Percentiles rank a stretch among this genome's conserved stretches.
Evolutionary conservation across 768 basidiomycete genomes (phyloP).

Genomic region (Termitomyces sp.): DNA sequence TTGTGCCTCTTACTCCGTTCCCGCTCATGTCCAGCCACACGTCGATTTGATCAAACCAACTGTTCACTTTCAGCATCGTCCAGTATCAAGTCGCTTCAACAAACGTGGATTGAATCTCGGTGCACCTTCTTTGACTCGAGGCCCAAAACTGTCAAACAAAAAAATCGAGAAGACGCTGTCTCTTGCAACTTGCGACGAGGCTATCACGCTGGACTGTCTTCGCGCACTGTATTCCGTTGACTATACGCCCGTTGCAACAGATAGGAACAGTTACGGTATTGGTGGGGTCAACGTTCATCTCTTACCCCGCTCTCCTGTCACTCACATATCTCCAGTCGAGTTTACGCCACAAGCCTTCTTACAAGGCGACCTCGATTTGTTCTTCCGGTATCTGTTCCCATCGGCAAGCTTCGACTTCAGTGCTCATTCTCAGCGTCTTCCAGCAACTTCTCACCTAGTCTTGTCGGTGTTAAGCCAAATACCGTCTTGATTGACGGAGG

Average conservation of each 20-base stretch:
- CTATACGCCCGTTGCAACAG: constrained; percentile 22
- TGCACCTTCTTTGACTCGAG: background rate
- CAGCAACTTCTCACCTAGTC: constrained; percentile 33
- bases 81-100: constrained; percentile 15
- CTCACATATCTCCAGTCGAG: background rate
- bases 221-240: constrained; percentile 23
- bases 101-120: constrained; percentile 14
- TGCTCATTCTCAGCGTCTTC: background rate
- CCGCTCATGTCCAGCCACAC: constrained; percentile 34
- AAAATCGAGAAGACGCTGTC: background rate
- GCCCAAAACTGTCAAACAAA: constrained; percentile 6
- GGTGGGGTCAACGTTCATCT: constrained; percentile 10
- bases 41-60: constrained; percentile 42
- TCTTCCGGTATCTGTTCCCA: constrained; percentile 23
- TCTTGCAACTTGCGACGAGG: constrained; percentile 20
- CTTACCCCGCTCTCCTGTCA: background rate
- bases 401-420: background rate
- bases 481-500: constrained; percentile 33
- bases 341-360: constrained; percentile 11
- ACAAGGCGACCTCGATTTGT: constrained; percentile 29
- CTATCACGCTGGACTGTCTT: constrained; percentile 26
- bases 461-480: constrained; percentile 32
- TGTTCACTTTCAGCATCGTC: constrained; percentile 35
- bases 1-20: constrained; percentile 36
- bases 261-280: constrained; percentile 24